Conservation (phyloP, 805 yeast genomes). For the Lipomyces yamadae region DNA sequence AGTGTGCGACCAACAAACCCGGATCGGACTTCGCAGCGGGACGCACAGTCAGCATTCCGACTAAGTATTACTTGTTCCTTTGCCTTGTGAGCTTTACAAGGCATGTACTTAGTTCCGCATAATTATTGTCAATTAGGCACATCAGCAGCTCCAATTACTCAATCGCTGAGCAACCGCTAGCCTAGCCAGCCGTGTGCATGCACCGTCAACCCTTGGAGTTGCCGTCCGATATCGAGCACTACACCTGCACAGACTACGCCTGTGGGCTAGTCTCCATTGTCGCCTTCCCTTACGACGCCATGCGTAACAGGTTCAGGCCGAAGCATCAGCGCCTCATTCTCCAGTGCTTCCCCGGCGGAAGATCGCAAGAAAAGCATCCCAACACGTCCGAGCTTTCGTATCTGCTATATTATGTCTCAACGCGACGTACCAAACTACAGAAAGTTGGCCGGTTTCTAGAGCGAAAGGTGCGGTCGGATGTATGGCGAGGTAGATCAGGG, state of each 20-base stretch:
- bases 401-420: conserved; percentile 84
- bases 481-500: conserved; percentile 67
- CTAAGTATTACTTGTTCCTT: neutral
- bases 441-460: conserved; percentile 77
- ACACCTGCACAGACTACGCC: conserved; percentile 26
- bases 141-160: neutral
- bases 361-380: conserved; percentile 84
- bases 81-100: neutral
- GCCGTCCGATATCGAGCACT: conserved; percentile 6
- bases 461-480: conserved; percentile 65
- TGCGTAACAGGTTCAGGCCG: conserved; percentile 54
- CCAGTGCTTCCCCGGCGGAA: conserved; percentile 92
- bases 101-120: neutral
- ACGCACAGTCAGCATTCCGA: neutral
- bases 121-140: neutral
- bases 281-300: conserved; percentile 25
- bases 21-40: too few relatives aligned
- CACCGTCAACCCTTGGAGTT: neutral
- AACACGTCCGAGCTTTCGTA: conserved; percentile 90
- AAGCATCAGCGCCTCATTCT: conserved; percentile 89
- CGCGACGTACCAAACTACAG: conserved; percentile 84
- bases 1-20: too few relatives aligned
- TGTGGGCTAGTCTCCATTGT: conserved; percentile 29
- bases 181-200: neutral
- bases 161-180: neutral